Percentiles rank a stretch among this genome's conserved stretches.
Conservation (phyloP, 805 yeast species). For the Suhomyces faveliae region DNA sequence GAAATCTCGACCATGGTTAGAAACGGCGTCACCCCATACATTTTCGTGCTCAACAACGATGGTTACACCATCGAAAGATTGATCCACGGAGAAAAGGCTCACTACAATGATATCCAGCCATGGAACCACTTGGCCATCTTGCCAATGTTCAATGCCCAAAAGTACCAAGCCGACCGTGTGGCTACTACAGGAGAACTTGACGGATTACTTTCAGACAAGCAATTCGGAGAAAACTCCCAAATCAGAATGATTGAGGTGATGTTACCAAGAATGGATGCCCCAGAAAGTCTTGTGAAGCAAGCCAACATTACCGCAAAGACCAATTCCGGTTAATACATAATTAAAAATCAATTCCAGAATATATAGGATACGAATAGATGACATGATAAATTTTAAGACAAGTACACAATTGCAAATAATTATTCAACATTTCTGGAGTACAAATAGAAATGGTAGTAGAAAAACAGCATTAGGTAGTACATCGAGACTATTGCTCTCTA, state of each 20-base stretch:
- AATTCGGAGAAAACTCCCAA: slow-evolving; percentile 54
- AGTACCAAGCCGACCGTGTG: slow-evolving; percentile 55
- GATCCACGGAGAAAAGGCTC: slow-evolving; percentile 66
- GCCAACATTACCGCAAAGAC: slow-evolving; percentile 22
- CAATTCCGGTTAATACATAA: slow-evolving; percentile 5
- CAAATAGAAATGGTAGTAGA: too few species aligned
- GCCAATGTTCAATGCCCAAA: slow-evolving; percentile 58
- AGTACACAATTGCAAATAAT: too few species aligned
- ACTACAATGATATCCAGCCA: slow-evolving; percentile 64
- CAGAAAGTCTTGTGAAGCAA: slow-evolving; percentile 47
- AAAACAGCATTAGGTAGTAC: too few species aligned
- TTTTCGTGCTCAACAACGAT: slow-evolving; percentile 67
- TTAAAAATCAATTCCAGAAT: too few species aligned
- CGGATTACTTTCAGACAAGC: slow-evolving; percentile 44
- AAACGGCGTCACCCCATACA: slow-evolving; percentile 65
- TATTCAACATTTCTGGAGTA: too few species aligned
- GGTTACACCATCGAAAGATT: slow-evolving; percentile 77
- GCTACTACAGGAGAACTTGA: slow-evolving; percentile 59
- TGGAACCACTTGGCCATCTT: slow-evolving; percentile 64
- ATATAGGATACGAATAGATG: too few species aligned
- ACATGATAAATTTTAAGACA: too few species aligned
- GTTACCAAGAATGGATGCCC: slow-evolving; percentile 71
- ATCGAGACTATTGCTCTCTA: too few species aligned
- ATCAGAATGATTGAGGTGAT: slow-evolving; percentile 66
- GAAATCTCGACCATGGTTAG: slow-evolving; percentile 69